Percentiles rank a stretch among this genome's conserved stretches.
These are phyloP conservation scores for Pyrus communis DNA, from an alignment of 306 rosid species.

Conservation along the genomic window DNA sequence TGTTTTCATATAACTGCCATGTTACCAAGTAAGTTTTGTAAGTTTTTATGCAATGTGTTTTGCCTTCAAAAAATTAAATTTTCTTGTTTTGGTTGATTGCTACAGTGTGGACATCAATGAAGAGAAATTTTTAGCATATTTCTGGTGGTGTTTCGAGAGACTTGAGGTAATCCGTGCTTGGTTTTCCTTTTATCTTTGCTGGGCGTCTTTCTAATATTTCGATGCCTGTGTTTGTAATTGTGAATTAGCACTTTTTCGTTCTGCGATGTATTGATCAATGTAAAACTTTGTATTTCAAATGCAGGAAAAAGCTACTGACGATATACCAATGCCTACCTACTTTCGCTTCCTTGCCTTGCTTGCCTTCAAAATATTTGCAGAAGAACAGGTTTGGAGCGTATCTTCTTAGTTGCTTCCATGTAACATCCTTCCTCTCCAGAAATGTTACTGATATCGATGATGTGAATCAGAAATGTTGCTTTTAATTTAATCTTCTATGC, in stretches of 20 bases:
- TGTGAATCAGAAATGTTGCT: neutral
- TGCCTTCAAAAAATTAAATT: neutral
- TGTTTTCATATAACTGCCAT: neutral
- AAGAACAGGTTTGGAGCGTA: slow-evolving; percentile 58
- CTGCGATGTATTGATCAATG: neutral
- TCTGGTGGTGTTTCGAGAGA: slow-evolving; percentile 92
- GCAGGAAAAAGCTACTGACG: slow-evolving; percentile 56
- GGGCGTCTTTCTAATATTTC: neutral
- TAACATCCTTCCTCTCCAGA: neutral
- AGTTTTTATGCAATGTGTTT: neutral
- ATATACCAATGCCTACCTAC: slow-evolving; percentile 77
- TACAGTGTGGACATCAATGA: slow-evolving; percentile 61
- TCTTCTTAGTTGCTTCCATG: neutral
- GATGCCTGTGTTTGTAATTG: neutral
- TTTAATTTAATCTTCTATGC: slow-evolving; percentile 18
- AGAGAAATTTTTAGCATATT: slow-evolving; percentile 74
- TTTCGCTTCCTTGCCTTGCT: slow-evolving; percentile 90
- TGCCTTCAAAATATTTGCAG: slow-evolving; percentile 88
- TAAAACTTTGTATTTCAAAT: neutral
- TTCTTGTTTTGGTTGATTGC: slow-evolving; percentile 21
- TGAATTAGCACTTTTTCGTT: neutral
- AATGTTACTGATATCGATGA: neutral
- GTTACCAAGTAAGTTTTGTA: neutral
- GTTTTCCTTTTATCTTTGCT: neutral
- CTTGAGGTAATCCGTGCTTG: slow-evolving; percentile 39